Percentiles rank a stretch among this genome's conserved stretches.
Conservation (phyloP, 345 rosid species). For the Rubroshorea leprosula region DNA sequence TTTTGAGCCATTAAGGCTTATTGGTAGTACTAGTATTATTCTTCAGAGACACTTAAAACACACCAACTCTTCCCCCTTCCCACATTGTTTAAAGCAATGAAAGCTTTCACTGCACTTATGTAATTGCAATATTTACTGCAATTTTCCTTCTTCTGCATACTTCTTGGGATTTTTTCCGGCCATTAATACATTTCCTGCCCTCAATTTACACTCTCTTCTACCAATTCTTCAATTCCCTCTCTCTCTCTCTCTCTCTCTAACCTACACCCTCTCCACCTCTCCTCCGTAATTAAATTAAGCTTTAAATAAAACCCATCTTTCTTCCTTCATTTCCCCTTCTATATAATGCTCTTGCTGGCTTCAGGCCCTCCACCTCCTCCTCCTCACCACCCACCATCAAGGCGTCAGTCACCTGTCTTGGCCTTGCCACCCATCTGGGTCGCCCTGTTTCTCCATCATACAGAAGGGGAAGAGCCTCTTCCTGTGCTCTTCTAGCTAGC, state of each 20-base stretch:
- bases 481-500: no score
- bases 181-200: conserved; percentile 51
- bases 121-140: conserved; percentile 39
- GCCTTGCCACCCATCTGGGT: neutral
- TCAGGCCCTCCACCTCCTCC: conserved; percentile 8
- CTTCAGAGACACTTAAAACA: conserved; percentile 17
- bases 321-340: conserved; percentile 22
- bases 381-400: conserved; percentile 9
- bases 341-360: conserved; percentile 26
- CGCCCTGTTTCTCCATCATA: conserved; percentile 8
- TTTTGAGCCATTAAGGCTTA: conserved; percentile 46
- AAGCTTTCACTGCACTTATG: conserved; percentile 25
- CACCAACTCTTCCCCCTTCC: conserved; percentile 30
- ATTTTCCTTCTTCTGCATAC: conserved; percentile 22
- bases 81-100: conserved; percentile 37
- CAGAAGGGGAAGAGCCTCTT: conserved; percentile 14
- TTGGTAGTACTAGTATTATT: conserved; percentile 10
- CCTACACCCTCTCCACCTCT: conserved; percentile 40
- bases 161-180: conserved; percentile 34
- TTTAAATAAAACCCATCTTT: conserved; percentile 54
- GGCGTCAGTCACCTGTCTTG: no score
- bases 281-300: conserved; percentile 63
- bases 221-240: conserved; percentile 46
- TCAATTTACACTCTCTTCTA: conserved; percentile 52
- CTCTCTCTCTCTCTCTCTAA: conserved; percentile 31